A percentile compares a stretch with the other conserved stretches of the same genome.
phyloP scores from a whole-genome alignment of 805 yeast species.

The Jamesozyma rosinii region DNA sequence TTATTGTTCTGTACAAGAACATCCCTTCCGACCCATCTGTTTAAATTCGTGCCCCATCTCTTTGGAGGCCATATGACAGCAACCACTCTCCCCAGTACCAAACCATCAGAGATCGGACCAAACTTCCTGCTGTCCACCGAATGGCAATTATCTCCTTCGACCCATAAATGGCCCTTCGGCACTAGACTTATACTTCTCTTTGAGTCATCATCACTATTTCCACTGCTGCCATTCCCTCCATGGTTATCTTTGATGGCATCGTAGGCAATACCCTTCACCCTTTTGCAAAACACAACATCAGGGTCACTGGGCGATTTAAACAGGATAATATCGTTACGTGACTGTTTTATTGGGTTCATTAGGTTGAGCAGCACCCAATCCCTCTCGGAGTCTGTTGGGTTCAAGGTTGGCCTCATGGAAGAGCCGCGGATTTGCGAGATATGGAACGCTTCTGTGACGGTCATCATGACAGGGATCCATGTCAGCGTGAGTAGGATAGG shows the following conservation, averaged over 20 bases:
- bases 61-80: conserved; percentile 60
- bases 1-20: conserved; percentile 5
- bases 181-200: conserved; percentile 35
- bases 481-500: conserved; percentile 29
- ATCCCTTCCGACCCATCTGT: conserved; percentile 19
- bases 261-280: conserved; percentile 69
- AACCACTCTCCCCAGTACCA: conserved; percentile 69
- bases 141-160: conserved; percentile 85
- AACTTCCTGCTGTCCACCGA: conserved; percentile 79
- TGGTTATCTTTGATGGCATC: conserved; percentile 33
- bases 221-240: not conserved
- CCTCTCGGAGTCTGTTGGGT: conserved; percentile 46
- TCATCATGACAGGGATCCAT: conserved; percentile 76
- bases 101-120: conserved; percentile 79
- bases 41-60: conserved; percentile 38
- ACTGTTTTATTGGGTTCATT: not conserved
- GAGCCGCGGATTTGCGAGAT: conserved; percentile 68
- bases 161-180: conserved; percentile 84
- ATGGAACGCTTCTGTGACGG: conserved; percentile 60
- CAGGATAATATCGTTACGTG: conserved; percentile 62
- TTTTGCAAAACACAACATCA: conserved; percentile 61
- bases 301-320: conserved; percentile 79
- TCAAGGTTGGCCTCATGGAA: conserved; percentile 85
- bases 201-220: not conserved
- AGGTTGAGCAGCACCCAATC: conserved; percentile 52